Base-by-base conservation (phyloP, 805 yeast genomes). In the Hagleromyces aurorensis region DNA sequence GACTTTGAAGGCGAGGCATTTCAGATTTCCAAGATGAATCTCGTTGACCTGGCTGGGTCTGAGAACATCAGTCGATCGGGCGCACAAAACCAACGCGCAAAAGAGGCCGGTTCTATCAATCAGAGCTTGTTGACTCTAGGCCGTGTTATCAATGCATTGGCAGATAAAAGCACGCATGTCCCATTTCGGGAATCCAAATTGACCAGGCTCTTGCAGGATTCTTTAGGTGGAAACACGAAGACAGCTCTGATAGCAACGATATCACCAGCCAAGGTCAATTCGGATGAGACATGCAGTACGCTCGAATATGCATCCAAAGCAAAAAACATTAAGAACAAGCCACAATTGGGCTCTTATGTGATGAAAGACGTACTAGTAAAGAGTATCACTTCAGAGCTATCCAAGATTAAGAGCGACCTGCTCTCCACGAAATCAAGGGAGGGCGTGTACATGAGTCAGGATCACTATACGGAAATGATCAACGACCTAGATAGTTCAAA, bases 31-130 rank as follows among this genome's bases (percentile, higher is more conserved):
- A 85, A 84, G 46, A 73, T 85, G 64, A 85, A 87, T 51, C 62
- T 87, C 13, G 97, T 89, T 5, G 97, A 89, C 60, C 65, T 89
- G 40, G 98, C 97, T 0, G 97, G 98, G 1, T 82, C 94, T 4
- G 98, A 89, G 53, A 87, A 87, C 51, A 78, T 89, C 31, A 72
- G 70, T 43, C 65, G 85, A 45, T 82, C 95, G 0, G 98, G 98
- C 3, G 95, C 96, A 0, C 66, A 73, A 14, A 76, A 81, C 42
- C 79, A 75, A 50, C 67, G 95, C 24, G 96, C 95, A 0, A 76
- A 85, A 42, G 98, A 89, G 50, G 95, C 96, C 0, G 96, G 96
- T 0, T 74, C 84, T 12, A 87, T 87, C 29, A 89, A 89, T 55
- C 94, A 85, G 55, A 79, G 93, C 54, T 62, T 89, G 30, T 60